Base-by-base conservation (phyloP, 176 grass and related monocot genomes). In the Canna indica region DNA sequence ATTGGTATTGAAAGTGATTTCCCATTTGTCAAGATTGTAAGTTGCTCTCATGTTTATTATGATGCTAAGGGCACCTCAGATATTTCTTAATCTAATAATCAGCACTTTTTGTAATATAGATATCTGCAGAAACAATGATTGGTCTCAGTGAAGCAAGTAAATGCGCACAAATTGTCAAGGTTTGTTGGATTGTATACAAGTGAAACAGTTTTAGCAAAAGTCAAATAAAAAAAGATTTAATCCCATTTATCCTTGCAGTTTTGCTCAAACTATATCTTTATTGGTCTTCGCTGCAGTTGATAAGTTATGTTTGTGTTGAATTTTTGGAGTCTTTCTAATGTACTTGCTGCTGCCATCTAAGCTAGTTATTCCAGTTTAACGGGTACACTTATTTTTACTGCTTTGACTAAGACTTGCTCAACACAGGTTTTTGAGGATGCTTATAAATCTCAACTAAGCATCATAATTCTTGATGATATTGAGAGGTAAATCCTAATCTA, bases 401-500 rank as follows among this genome's bases (percentile, higher is more conserved):
- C 35, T 12, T 17, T 66, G 39, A 66, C 33, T 29, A 66, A 66
- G 34, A 24, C 42, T 47, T 70, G 42, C 25, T 16, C n/a, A 30
- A 8, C 14, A 16, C 78, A 99, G 94, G 94, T 99, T 69, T 99
- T 99, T 71, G 94, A 99, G 82, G 94, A 99, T 84, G 94, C 94
- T 71, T 99, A 99, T 52, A 99, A 85, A 87, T 99, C 94, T 75
- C 86, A 90, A 71, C 80, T 93, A 47, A 93, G 94, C 73, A 88
- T 99, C 74, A 93, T 99, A 83, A 84, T 99, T 85, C 94, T 99
- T 83, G 94, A 99, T 75, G 94, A 90, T 67, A 93, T 99, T 16
- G 88, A 91, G 79, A 87, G 88, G 83, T 78, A 75, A 77, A 1
- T 45, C 12, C 13, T 7, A 34, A 35, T 65, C 36, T 50, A 10